phyloP scores from a whole-genome alignment of 179 eudicot species.

The Heliamphora pulchella region DNA sequence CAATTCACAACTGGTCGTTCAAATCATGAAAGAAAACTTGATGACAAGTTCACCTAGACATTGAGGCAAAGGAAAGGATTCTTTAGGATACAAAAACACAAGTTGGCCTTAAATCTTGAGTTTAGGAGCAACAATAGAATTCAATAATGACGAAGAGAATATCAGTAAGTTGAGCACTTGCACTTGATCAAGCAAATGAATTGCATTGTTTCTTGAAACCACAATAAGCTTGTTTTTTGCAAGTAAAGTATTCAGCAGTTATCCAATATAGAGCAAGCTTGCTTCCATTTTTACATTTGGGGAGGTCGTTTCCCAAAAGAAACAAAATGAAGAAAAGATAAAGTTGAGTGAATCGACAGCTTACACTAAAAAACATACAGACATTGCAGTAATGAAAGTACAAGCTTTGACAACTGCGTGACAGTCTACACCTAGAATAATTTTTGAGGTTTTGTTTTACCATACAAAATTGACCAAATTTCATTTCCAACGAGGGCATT shows the following conservation, averaged over 20 bases:
- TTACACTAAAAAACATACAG: not conserved
- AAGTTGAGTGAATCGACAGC: not conserved
- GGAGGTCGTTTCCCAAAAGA: not conserved
- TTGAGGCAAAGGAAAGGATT: too few species aligned
- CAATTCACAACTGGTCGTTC: too few species aligned
- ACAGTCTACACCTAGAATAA: not conserved
- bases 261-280: not conserved
- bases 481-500: not conserved
- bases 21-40: not conserved
- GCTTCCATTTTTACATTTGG: not conserved
- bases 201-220: not conserved
- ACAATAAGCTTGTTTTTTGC: not conserved
- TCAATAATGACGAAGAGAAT: too few species aligned
- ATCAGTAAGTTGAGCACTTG: not conserved
- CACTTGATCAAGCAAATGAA: not conserved
- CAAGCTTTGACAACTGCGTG: not conserved
- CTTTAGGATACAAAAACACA: too few species aligned
- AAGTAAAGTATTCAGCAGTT: constrained; percentile 5
- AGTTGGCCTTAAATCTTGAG: too few species aligned
- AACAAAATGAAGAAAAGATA: not conserved
- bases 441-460: not conserved
- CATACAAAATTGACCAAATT: too few species aligned
- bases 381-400: not conserved
- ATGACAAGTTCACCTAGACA: too few species aligned
- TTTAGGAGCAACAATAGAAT: too few species aligned